phyloP scores from a whole-genome alignment of 352 stramenopile species.

The Phytophthora constricta region DNA sequence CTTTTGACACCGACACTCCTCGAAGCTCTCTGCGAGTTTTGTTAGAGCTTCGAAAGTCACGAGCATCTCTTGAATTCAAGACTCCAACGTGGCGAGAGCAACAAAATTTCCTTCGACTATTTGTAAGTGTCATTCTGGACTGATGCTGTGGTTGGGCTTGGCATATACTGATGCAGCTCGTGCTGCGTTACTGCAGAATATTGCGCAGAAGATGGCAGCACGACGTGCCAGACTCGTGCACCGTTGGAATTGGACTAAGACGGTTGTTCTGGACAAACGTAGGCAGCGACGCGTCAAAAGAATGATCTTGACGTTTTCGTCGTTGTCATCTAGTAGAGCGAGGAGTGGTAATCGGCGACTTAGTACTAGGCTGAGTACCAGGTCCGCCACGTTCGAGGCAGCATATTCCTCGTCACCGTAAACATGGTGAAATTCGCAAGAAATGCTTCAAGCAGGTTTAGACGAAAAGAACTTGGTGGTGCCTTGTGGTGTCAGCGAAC shows the following conservation, averaged over 20 bases:
- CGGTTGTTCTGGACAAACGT: conserved; percentile 30
- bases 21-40: conserved; percentile 37
- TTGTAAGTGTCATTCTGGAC: conserved; percentile 38
- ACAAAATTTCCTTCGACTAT: conserved; percentile 52
- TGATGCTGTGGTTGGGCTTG: neutral
- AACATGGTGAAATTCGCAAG: too few relatives aligned
- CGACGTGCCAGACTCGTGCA: conserved; percentile 33
- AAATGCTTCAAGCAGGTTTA: too few relatives aligned
- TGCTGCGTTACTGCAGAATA: conserved; percentile 29
- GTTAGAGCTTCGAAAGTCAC: conserved; percentile 53
- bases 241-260: conserved; percentile 43
- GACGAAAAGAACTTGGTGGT: too few relatives aligned
- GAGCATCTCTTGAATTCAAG: conserved; percentile 46
- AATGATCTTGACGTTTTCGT: conserved; percentile 25
- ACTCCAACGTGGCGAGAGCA: conserved; percentile 52
- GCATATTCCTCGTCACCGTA: too few relatives aligned
- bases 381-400: neutral
- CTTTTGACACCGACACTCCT: conserved; percentile 7
- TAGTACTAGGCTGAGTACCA: conserved; percentile 1
- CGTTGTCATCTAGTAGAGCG: conserved; percentile 5
- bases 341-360: conserved; percentile 12
- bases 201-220: conserved; percentile 39
- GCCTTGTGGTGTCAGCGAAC: too few relatives aligned
- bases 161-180: neutral
- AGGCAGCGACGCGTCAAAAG: conserved; percentile 29